Evolutionary conservation across 805 yeast genomes (phyloP).

Genomic region (Nakazawaea ernobii): DNA sequence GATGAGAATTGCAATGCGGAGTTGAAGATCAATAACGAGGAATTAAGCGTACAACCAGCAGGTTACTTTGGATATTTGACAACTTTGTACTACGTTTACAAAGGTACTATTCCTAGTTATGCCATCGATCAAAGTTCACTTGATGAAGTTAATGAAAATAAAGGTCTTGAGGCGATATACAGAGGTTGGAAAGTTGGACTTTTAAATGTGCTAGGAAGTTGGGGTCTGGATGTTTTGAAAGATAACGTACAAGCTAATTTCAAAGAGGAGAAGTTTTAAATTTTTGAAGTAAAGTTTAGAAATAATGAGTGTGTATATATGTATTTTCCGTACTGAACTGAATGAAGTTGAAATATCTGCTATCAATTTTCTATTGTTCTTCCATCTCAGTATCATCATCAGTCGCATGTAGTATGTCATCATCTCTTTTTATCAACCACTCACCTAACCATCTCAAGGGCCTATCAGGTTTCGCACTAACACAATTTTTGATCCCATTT

Average conservation of each 20-base stretch:
- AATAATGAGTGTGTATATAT: neutral
- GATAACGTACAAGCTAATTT: constrained; percentile 40
- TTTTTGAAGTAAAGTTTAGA: neutral
- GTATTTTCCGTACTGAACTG: neutral
- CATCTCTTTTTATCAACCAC: constrained; percentile 23
- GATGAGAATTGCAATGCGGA: constrained; percentile 31
- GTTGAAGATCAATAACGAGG: constrained; percentile 38
- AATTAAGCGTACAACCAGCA: constrained; percentile 55
- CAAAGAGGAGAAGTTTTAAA: constrained; percentile 34
- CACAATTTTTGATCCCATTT: constrained; percentile 34
- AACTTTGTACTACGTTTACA: constrained; percentile 43
- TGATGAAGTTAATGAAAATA: constrained; percentile 32
- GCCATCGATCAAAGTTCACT: constrained; percentile 19
- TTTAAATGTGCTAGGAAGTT: constrained; percentile 71
- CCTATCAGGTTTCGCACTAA: constrained; percentile 30
- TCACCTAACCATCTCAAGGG: constrained; percentile 35
- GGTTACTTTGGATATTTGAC: constrained; percentile 50
- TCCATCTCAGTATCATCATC: neutral
- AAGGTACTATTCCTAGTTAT: constrained; percentile 27
- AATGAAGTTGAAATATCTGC: neutral
- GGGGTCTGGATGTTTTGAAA: constrained; percentile 65
- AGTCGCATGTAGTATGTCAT: constrained; percentile 3
- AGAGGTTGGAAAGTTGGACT: constrained; percentile 92
- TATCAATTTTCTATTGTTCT: neutral
- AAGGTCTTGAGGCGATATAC: constrained; percentile 52